These are phyloP conservation scores for Irpex sp. DNA, from an alignment of 1,284 basidiomycete species.

Conservation along the genomic window DNA sequence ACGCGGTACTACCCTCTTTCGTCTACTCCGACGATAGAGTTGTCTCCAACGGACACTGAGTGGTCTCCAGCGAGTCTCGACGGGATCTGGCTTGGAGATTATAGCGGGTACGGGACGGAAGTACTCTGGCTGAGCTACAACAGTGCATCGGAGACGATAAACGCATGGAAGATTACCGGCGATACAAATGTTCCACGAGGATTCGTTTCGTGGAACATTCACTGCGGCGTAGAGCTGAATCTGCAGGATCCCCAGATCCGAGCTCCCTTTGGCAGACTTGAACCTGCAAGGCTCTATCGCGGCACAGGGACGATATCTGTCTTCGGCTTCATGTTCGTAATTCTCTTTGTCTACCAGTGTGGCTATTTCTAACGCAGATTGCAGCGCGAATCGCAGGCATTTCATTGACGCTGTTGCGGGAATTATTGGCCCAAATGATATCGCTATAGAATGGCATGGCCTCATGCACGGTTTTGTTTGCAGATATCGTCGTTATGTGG, in stretches of 20 bases:
- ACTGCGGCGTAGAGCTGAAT: no score
- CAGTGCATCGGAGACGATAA: constrained; percentile 6
- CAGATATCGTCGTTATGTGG: not conserved
- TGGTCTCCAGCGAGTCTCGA: constrained; percentile 17
- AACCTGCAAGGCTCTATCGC: no score
- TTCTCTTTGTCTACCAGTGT: no score
- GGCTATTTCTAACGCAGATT: no score
- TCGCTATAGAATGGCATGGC: not conserved
- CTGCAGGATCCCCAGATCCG: no score
- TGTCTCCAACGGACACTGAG: constrained; percentile 6
- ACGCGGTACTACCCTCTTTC: constrained; percentile 23
- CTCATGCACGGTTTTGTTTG: not conserved
- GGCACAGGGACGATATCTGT: no score
- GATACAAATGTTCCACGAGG: constrained; percentile 24
- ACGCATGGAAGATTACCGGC: constrained; percentile 24
- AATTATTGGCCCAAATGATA: not conserved
- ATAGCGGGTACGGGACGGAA: constrained; percentile 23
- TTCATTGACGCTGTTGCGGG: not conserved
- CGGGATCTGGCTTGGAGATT: constrained; percentile 24
- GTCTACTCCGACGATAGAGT: not conserved
- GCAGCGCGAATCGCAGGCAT: no score
- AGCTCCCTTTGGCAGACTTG: no score
- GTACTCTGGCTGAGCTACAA: constrained; percentile 18
- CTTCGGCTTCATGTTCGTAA: no score
- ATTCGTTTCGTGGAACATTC: not conserved